Evolutionary conservation across 1,139 yeast species (phyloP).

Genomic region (Protomyces gravidus): DNA sequence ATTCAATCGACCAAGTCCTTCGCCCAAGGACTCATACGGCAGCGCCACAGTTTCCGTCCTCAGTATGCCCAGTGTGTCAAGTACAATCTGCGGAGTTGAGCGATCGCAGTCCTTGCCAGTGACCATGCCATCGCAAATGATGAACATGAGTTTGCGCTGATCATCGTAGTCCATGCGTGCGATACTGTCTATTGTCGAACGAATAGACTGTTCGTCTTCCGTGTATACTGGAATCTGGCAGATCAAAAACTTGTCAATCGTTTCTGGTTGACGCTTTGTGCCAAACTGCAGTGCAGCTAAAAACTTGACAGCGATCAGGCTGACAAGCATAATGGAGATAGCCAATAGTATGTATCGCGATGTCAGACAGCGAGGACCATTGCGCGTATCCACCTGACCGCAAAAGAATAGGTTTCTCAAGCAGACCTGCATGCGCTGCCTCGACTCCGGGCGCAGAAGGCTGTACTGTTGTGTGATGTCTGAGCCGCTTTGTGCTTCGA

Average conservation of each 20-base stretch:
- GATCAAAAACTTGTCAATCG: slow-evolving; percentile 44
- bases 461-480: slow-evolving; percentile 40
- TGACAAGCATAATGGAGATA: slow-evolving; percentile 42
- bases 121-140: slow-evolving; percentile 46
- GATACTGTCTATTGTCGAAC: slow-evolving; percentile 45
- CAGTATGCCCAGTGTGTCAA: slow-evolving; percentile 45
- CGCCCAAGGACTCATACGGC: slow-evolving; percentile 44
- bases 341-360: slow-evolving; percentile 43
- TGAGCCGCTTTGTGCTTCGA: slow-evolving; percentile 40
- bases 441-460: slow-evolving; percentile 35
- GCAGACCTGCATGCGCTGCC: slow-evolving; percentile 40
- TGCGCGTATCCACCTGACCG: slow-evolving; percentile 43
- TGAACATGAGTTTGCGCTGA: slow-evolving; percentile 42
- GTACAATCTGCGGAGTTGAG: slow-evolving; percentile 44
- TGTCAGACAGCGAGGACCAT: slow-evolving; percentile 43
- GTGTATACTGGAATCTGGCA: slow-evolving; percentile 47
- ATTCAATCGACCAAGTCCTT: slow-evolving; percentile 43
- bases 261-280: slow-evolving; percentile 40
- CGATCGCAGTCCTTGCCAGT: slow-evolving; percentile 45
- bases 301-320: slow-evolving; percentile 44
- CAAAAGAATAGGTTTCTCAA: slow-evolving; percentile 41
- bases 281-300: slow-evolving; percentile 44
- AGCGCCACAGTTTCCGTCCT: slow-evolving; percentile 43
- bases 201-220: slow-evolving; percentile 44
- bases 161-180: slow-evolving; percentile 44